Evolutionary conservation across 352 stramenopile species (phyloP).

Genomic region (Pythium volutum): DNA sequence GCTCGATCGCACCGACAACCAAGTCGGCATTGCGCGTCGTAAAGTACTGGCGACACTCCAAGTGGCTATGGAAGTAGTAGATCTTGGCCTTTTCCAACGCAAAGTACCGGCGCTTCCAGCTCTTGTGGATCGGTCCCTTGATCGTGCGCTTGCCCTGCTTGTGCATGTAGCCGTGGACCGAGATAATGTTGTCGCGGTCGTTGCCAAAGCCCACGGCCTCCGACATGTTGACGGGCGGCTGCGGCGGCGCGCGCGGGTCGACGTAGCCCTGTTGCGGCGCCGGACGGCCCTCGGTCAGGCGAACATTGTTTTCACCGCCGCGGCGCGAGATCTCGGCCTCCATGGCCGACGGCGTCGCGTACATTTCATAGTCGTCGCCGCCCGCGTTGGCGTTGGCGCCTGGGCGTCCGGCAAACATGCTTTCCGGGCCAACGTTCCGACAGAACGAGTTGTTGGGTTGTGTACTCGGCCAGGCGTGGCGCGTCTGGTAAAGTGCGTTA

Average conservation of each 20-base stretch:
- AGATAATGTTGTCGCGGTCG: slow-evolving; percentile 81
- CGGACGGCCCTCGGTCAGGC: slow-evolving; percentile 42
- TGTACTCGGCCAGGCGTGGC: slow-evolving; percentile 14
- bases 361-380: slow-evolving; percentile 43
- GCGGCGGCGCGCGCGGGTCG: slow-evolving; percentile 47
- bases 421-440: neutral
- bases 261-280: slow-evolving; percentile 55
- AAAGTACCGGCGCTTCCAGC: slow-evolving; percentile 86
- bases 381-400: neutral
- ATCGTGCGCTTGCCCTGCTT: slow-evolving; percentile 87
- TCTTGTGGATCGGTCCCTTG: slow-evolving; percentile 87
- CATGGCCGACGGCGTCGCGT: slow-evolving; percentile 52
- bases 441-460: neutral
- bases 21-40: slow-evolving; percentile 81
- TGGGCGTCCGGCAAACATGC: slow-evolving; percentile 35
- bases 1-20: slow-evolving; percentile 75
- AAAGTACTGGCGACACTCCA: slow-evolving; percentile 87
- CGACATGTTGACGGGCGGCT: slow-evolving; percentile 71
- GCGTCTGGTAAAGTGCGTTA: slow-evolving; percentile 25
- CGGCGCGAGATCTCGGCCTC: slow-evolving; percentile 47
- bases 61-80: slow-evolving; percentile 86
- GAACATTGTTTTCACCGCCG: slow-evolving; percentile 38
- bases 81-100: slow-evolving; percentile 86
- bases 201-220: slow-evolving; percentile 47
- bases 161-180: slow-evolving; percentile 88